phyloP scores from a whole-genome alignment of 441 rosid species.

The Corymbia calophylla region DNA sequence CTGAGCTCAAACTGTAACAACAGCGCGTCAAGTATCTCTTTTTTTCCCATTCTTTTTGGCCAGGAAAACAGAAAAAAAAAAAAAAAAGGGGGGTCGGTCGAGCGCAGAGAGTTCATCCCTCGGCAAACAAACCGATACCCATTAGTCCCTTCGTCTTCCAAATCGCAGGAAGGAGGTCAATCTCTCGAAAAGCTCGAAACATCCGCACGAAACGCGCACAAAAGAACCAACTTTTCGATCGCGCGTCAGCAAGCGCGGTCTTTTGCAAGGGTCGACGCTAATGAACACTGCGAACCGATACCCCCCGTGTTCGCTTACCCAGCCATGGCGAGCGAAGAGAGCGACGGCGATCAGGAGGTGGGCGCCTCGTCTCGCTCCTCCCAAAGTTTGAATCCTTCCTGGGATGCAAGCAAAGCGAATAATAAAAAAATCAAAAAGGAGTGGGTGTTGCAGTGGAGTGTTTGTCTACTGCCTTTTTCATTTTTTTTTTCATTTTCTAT shows the following conservation, averaged over 20 bases:
- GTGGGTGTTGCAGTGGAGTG: background rate
- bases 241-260: background rate
- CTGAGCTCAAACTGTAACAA: background rate
- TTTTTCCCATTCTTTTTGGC: background rate
- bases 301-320: slow-evolving; percentile 23
- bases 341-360: background rate
- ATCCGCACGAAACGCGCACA: background rate
- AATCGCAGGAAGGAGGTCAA: background rate
- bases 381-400: background rate
- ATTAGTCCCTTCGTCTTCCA: background rate
- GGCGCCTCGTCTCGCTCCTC: background rate
- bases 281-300: background rate
- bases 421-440: background rate
- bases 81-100: background rate
- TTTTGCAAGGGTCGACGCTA: background rate
- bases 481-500: background rate
- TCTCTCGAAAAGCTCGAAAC: background rate
- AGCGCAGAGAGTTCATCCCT: background rate
- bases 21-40: background rate
- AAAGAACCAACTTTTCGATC: background rate
- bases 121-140: background rate
- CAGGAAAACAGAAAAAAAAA: background rate
- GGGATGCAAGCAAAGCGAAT: background rate
- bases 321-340: slow-evolving; percentile 29
- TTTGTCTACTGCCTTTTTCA: background rate